Conservation (phyloP, 495 filamentous ascomycete genomes). For the Lindgomyces ingoldianus region DNA sequence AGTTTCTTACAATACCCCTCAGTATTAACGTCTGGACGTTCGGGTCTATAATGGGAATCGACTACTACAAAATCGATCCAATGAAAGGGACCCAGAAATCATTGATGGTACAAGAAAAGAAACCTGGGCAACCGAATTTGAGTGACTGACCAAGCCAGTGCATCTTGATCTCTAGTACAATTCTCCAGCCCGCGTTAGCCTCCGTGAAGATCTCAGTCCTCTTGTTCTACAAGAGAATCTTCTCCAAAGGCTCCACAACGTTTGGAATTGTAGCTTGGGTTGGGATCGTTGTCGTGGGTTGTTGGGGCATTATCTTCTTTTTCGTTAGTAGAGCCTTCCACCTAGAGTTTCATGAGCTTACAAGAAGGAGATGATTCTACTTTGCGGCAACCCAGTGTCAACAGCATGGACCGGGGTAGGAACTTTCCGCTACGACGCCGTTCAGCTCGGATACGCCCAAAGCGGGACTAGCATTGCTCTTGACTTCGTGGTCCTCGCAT, state of each 20-base stretch:
- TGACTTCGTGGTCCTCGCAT: slow-evolving; percentile 34
- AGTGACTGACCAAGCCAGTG: not conserved
- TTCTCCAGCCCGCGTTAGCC: not conserved
- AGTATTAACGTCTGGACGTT: not conserved
- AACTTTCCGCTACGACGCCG: not conserved
- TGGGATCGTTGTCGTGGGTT: not conserved
- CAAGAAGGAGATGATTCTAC: not conserved
- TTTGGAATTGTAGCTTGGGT: slow-evolving; percentile 1
- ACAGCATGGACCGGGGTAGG: not conserved
- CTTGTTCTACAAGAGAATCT: slow-evolving; percentile 32
- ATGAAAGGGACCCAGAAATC: not conserved
- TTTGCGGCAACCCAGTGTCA: not conserved
- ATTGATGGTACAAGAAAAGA: not conserved
- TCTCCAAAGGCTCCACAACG: not conserved
- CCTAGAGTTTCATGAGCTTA: not conserved
- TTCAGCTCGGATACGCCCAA: not conserved
- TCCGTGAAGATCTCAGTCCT: slow-evolving; percentile 30
- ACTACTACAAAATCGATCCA: slow-evolving; percentile 5
- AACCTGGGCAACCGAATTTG: not conserved
- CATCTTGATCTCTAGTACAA: not conserved
- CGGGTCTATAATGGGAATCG: not conserved
- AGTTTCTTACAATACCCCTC: not conserved
- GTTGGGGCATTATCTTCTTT: slow-evolving; percentile 14
- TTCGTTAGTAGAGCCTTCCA: not conserved
- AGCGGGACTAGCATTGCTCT: slow-evolving; percentile 27